Conservation (phyloP, 148 eudicot species). For the Limonium bicolor region DNA sequence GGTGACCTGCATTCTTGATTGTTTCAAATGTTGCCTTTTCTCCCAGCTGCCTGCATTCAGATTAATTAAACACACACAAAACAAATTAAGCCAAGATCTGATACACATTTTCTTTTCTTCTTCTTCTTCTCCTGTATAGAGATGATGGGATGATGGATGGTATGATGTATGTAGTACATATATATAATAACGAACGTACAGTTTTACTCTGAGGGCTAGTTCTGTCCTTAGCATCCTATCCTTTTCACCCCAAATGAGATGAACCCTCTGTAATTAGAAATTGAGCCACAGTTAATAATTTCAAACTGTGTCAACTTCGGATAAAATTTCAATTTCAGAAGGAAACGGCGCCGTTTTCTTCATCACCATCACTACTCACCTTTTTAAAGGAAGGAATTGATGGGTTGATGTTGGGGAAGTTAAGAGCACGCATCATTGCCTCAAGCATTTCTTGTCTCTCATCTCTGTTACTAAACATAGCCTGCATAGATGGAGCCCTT, state of each 20-base stretch:
- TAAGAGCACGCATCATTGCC: too few species aligned
- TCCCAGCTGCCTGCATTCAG: constrained; percentile 70
- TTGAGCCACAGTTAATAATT: too few species aligned
- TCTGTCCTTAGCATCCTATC: constrained; percentile 66
- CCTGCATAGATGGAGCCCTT: constrained; percentile 21
- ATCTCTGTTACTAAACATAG: constrained; percentile 79
- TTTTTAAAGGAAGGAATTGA: constrained; percentile 45
- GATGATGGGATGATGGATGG: too few species aligned
- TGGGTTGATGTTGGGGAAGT: constrained; percentile 56
- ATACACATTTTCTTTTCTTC: background rate
- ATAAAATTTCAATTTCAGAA: too few species aligned
- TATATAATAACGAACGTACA: constrained; percentile 51
- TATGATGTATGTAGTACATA: too few species aligned
- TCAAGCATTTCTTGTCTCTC: constrained; percentile 80
- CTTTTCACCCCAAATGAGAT: constrained; percentile 85
- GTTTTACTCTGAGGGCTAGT: constrained; percentile 63
- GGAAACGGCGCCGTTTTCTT: too few species aligned
- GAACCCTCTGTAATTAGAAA: constrained; percentile 32
- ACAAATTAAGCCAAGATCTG: background rate
- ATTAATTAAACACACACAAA: constrained; percentile 1
- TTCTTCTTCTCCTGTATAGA: background rate
- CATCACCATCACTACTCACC: constrained; percentile 25
- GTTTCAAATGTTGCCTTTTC: constrained; percentile 39
- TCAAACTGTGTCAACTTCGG: too few species aligned
- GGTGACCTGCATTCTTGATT: constrained; percentile 69